phyloP scores from a whole-genome alignment of 2,329 filamentous ascomycete species.

The Pestalotiopsis fici region DNA sequence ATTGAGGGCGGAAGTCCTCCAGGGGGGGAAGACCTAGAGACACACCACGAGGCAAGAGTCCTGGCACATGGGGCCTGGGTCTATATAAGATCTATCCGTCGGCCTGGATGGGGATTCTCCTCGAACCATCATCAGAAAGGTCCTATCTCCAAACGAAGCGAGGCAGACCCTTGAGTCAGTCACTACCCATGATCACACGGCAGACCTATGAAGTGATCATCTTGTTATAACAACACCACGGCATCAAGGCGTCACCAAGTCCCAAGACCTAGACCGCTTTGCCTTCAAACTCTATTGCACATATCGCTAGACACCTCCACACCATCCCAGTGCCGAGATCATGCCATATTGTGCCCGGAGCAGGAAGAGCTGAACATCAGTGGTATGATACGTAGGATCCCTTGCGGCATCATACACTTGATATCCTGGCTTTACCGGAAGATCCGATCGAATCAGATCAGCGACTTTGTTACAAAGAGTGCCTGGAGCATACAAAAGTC shows the following conservation, averaged over 20 bases:
- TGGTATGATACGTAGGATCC: neutral
- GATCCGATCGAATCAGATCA: neutral
- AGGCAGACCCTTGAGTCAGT: neutral
- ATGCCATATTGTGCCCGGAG: neutral
- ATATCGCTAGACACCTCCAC: neutral
- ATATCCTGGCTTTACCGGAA: neutral
- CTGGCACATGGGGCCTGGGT: neutral
- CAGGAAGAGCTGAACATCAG: neutral
- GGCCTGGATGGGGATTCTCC: neutral
- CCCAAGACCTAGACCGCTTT: neutral
- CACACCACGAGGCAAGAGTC: neutral
- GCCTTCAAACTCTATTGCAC: neutral
- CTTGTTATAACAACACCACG: neutral
- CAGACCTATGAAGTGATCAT: neutral
- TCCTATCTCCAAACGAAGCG: neutral
- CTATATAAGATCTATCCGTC: constrained; percentile 1
- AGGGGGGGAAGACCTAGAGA: constrained; percentile 1
- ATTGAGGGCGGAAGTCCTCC: neutral
- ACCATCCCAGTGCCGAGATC: neutral
- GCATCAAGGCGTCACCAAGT: neutral
- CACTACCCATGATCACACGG: neutral
- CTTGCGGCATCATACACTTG: neutral
- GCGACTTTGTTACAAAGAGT: neutral
- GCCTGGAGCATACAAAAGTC: neutral
- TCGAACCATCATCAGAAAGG: neutral